Conservation (phyloP, 2,329 filamentous ascomycete species). For the Aspergillus costaricaensis region DNA sequence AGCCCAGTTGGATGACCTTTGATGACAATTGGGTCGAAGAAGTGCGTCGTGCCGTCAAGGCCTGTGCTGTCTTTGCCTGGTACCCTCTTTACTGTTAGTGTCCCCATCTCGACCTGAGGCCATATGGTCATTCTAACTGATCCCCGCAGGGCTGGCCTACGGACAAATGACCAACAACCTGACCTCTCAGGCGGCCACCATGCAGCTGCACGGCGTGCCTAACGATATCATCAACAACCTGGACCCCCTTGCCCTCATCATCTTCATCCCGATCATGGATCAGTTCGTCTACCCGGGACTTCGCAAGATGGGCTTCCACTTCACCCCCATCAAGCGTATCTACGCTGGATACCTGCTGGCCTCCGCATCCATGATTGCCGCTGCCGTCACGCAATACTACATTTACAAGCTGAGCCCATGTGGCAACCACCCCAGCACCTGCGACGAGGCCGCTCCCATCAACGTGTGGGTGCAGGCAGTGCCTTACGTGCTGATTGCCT, state of each 20-base stretch:
- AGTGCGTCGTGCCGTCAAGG: conserved; percentile 66
- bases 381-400: conserved; percentile 51
- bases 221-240: conserved; percentile 59
- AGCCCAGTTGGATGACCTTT: conserved; percentile 63
- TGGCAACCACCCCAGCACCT: conserved; percentile 55
- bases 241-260: conserved; percentile 54
- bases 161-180: conserved; percentile 58
- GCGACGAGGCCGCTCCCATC: conserved; percentile 56
- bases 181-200: conserved; percentile 57
- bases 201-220: conserved; percentile 54
- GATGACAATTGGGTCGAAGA: conserved; percentile 82
- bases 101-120: conserved; percentile 8
- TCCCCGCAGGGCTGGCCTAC: conserved; percentile 46
- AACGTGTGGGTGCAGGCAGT: conserved; percentile 61
- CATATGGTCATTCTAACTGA: background rate
- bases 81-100: conserved; percentile 49
- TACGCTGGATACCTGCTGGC: conserved; percentile 53
- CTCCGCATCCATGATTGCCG: conserved; percentile 52
- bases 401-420: conserved; percentile 65
- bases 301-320: conserved; percentile 48
- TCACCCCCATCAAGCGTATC: conserved; percentile 59
- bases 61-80: conserved; percentile 67
- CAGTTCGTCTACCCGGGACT: conserved; percentile 54
- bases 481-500: conserved; percentile 54
- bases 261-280: conserved; percentile 58